Base-by-base conservation (phyloP, 2,329 filamentous ascomycete genomes). In the Didymella arachidicola region DNA sequence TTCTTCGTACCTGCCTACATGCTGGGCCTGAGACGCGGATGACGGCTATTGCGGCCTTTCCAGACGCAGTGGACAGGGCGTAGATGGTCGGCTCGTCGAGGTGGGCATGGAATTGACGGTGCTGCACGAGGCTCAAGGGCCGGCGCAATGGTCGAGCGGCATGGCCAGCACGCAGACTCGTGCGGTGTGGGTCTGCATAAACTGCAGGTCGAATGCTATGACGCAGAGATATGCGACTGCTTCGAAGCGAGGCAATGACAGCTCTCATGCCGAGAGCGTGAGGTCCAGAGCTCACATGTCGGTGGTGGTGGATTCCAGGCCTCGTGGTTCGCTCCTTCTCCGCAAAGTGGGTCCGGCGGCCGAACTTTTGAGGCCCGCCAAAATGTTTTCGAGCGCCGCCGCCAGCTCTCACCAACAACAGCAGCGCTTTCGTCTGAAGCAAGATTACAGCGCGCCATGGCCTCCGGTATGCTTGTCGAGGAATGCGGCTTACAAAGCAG, bases 11-110 rank as follows among this genome's bases (percentile, higher is more conserved):
- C 69, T 88, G 81, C 59, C 85, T 77, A 76, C 90, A 94, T 43
- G 87, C 86, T 27, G 90, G 84, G 0, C 95, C 95, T 4, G 95
- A 97, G 26, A 97, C 83, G 14, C 95, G 87, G 51, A 98, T 87
- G 34, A 98, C 88, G 1, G 94, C 94, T 73, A 99, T 97, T 1
- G 93, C 95, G 42, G 92, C 93, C 72, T 88, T 88, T 1, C 94
- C 95, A 11, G 89, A 82, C 0, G 92, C 92, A 0, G 93, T 96
- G 0, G 94, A 97, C 0, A 98, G 80, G 0, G 95, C 95, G 76
- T 96, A 98, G 52, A 99, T 96, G 1, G 94, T 98, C 16, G 71
- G 69, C 12, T 75, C 73, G 8, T 69, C 59, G 18, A 59, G 30
- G 12, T 18, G 26, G 16, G 53, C 27, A 53, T 73, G 67, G 50